phyloP scores from a whole-genome alignment of 371 early-diverging fungal genomes.

The Saksenaea vasiformis region DNA sequence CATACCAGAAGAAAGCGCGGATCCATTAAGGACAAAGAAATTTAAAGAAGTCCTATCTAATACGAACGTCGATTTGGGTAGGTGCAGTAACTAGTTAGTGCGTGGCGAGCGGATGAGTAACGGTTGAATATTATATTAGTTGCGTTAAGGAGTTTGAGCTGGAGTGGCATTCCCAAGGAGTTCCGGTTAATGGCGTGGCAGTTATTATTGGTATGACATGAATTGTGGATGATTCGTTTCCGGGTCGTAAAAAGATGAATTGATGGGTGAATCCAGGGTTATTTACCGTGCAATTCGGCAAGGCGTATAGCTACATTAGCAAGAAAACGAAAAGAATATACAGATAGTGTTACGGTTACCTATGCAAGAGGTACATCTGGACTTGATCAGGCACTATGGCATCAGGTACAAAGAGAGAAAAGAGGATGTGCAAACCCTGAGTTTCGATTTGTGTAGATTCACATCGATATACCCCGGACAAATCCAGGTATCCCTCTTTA shows the following conservation, averaged over 20 bases:
- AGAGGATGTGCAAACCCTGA: neutral
- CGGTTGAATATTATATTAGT: too few species aligned
- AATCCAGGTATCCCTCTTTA: constrained; percentile 83
- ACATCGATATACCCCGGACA: constrained; percentile 95
- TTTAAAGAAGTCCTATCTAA: constrained; percentile 73
- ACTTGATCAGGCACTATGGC: constrained; percentile 85
- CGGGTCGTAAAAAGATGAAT: neutral
- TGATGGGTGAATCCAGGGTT: constrained; percentile 54
- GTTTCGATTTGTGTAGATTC: constrained; percentile 52
- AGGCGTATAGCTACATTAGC: constrained; percentile 78
- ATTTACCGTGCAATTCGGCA: constrained; percentile 84
- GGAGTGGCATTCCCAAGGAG: constrained; percentile 91
- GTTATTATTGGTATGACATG: constrained; percentile 69
- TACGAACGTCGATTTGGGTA: constrained; percentile 78
- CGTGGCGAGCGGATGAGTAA: too few species aligned
- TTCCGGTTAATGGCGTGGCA: constrained; percentile 90
- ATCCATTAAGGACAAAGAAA: constrained; percentile 46
- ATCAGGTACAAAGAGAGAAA: constrained; percentile 64
- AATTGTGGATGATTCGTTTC: neutral
- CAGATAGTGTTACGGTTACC: constrained; percentile 77
- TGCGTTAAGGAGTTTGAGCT: constrained; percentile 76
- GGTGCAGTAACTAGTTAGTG: too few species aligned
- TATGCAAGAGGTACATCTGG: constrained; percentile 79
- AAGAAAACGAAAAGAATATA: constrained; percentile 90
- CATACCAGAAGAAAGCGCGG: constrained; percentile 24